Evolutionary conservation across 768 basidiomycete genomes (phyloP).

Genomic region (Pleurotus platypus): DNA sequence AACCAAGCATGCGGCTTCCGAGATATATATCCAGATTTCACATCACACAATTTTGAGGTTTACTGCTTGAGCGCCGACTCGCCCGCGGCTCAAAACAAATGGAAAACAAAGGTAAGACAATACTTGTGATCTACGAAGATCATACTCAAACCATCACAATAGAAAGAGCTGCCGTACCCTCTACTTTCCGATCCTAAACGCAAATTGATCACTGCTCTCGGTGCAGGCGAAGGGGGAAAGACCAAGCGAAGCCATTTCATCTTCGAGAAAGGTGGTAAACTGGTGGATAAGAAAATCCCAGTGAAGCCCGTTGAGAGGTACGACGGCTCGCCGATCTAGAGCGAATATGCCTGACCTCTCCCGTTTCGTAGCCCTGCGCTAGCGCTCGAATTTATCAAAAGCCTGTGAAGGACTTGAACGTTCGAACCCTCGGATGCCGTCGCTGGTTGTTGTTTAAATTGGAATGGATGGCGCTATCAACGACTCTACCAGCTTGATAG

Average conservation of each 20-base stretch:
- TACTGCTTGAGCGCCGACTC: constrained; percentile 85
- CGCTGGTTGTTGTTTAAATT: too few relatives aligned
- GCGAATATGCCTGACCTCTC: background rate
- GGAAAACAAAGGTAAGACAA: constrained; percentile 75
- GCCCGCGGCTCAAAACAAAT: constrained; percentile 70
- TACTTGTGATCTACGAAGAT: too few relatives aligned
- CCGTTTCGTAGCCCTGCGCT: constrained; percentile 45
- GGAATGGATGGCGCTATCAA: too few relatives aligned
- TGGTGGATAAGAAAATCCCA: constrained; percentile 80
- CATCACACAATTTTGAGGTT: constrained; percentile 62
- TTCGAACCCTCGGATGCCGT: too few relatives aligned
- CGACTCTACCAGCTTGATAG: too few relatives aligned
- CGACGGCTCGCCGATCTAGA: constrained; percentile 8
- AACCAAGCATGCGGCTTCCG: constrained; percentile 91
- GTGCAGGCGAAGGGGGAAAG: constrained; percentile 74
- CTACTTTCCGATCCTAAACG: constrained; percentile 89
- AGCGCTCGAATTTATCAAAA: constrained; percentile 60
- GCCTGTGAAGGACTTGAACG: background rate
- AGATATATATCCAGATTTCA: constrained; percentile 78
- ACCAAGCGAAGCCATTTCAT: constrained; percentile 93
- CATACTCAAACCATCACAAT: background rate
- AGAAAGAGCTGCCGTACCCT: constrained; percentile 85
- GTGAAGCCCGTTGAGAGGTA: constrained; percentile 88
- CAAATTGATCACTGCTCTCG: constrained; percentile 73
- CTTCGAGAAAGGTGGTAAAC: constrained; percentile 87